Evolutionary conservation across 352 stramenopile genomes (phyloP).

Genomic region (Globisporangium splendens): DNA sequence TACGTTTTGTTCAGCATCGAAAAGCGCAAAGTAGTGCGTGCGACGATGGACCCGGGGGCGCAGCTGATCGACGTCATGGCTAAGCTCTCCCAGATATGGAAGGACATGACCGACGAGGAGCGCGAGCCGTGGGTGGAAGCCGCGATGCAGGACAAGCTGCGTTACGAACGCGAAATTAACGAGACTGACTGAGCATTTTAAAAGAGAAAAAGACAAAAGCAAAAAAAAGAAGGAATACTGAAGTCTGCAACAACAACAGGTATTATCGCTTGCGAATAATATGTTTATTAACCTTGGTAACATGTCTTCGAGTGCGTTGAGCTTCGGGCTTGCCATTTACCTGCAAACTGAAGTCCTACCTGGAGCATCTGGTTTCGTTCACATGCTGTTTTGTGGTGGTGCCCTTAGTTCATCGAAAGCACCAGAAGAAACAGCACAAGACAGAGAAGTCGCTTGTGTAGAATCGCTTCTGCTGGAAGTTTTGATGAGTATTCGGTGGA

Average conservation of each 20-base stretch:
- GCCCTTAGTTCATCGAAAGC: no score
- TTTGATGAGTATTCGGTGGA: no score
- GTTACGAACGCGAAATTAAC: conserved; percentile 77
- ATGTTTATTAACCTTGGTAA: neutral
- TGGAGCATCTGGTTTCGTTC: no score
- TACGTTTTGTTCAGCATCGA: conserved; percentile 73
- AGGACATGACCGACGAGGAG: conserved; percentile 48
- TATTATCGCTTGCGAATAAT: neutral
- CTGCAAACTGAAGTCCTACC: no score
- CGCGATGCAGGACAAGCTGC: conserved; percentile 49
- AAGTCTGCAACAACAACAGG: neutral
- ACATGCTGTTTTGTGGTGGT: no score
- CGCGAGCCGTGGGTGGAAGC: conserved; percentile 58
- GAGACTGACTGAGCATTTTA: conserved; percentile 21
- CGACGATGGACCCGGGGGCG: conserved; percentile 30
- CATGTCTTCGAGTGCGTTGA: neutral
- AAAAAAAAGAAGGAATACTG: neutral
- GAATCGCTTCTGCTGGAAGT: no score
- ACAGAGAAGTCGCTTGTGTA: no score
- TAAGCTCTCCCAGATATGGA: conserved; percentile 51
- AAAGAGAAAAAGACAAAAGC: no score
- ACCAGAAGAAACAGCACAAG: no score
- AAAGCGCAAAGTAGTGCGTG: conserved; percentile 51
- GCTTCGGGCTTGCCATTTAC: neutral
- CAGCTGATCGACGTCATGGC: conserved; percentile 65